Base-by-base conservation (phyloP, 2,329 filamentous ascomycete species). In the Penicillium sp. region DNA sequence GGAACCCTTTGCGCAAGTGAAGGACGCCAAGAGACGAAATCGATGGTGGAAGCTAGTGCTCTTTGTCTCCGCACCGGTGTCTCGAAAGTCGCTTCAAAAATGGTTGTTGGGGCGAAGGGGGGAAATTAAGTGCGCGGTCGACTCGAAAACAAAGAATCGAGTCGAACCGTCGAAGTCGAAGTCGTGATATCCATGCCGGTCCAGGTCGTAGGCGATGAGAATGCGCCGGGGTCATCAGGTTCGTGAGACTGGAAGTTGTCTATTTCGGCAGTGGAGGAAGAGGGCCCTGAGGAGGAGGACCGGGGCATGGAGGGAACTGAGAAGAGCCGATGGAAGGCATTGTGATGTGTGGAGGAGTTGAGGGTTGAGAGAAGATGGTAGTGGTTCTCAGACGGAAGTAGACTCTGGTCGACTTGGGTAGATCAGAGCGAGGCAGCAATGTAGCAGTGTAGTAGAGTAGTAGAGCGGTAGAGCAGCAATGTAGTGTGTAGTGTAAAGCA, bases 181-280 rank as follows among this genome's bases (percentile, higher is more conserved):
- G 64, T 72, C 68, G 64, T 71, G 59, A 68, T 68, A 69, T 68
- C 63, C 68, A 66, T 69, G 61, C 59, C 58, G 61, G 54, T 58
- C 59, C 61, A 61, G 51, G 59, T 64, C 63, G 60, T 65, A 56
- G 44, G 60, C 58, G 58, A 58, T 54, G 58, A 58, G 60, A 62
- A 59, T 63, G 59, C 57, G 56, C 63, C 59, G 54, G 58, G 58
- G 63, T 72, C 70, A 62, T 72, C 64, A 70, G 57, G 55, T 64
- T 72, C 69, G 64, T 71, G 47, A 14, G 45, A 49, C 38, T 29
- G 14, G n/a, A 36, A 53, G 47, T 54, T 38, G 45, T 63, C 69
- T 73, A 73, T 65, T 73, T 73, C 34, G 71, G 71, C 57, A 73
- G 64, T 51, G 71, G 71, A 62, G 71, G 71, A 27, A 73, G 65